phyloP scores from a whole-genome alignment of 495 filamentous ascomycete species.

The Hypoxylon crocopeplum region DNA sequence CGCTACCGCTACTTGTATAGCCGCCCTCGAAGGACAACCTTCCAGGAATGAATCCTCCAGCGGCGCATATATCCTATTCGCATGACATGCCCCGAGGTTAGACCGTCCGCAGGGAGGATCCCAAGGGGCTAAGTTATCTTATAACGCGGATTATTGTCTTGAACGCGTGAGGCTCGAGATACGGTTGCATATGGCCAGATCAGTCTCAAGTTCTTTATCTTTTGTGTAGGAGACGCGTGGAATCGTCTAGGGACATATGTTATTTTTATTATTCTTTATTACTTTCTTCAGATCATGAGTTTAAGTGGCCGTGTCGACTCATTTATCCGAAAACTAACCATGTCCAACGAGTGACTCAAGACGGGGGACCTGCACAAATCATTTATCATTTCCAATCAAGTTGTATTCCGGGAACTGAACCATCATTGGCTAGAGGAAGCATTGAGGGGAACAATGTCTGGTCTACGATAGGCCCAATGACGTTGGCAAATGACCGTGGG shows the following conservation, averaged over 20 bases:
- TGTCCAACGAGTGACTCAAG: slow-evolving; percentile 1
- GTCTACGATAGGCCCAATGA: slow-evolving; percentile 18
- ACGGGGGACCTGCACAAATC: slow-evolving; percentile 20
- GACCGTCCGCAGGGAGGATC: too few relatives aligned
- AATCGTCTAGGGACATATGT: too few relatives aligned
- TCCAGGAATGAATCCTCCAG: slow-evolving; percentile 7
- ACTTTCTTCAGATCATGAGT: too few relatives aligned
- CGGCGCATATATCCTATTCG: neutral
- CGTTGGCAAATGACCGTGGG: slow-evolving; percentile 16
- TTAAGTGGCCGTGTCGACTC: neutral
- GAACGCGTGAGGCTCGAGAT: too few relatives aligned
- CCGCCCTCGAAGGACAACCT: neutral
- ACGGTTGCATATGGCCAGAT: too few relatives aligned
- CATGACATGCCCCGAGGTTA: too few relatives aligned
- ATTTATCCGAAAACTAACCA: slow-evolving; percentile 14
- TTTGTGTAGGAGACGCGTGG: too few relatives aligned
- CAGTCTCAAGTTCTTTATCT: too few relatives aligned
- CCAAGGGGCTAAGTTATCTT: too few relatives aligned
- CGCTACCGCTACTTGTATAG: neutral
- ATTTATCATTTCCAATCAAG: slow-evolving; percentile 6
- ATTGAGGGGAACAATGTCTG: slow-evolving; percentile 9
- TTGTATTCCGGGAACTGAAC: neutral
- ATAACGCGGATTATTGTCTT: too few relatives aligned
- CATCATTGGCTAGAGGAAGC: slow-evolving; percentile 8
- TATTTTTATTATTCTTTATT: slow-evolving; percentile 7